phyloP scores from a whole-genome alignment of 129 eudicot genomes.

The Helianthus tuberosus region DNA sequence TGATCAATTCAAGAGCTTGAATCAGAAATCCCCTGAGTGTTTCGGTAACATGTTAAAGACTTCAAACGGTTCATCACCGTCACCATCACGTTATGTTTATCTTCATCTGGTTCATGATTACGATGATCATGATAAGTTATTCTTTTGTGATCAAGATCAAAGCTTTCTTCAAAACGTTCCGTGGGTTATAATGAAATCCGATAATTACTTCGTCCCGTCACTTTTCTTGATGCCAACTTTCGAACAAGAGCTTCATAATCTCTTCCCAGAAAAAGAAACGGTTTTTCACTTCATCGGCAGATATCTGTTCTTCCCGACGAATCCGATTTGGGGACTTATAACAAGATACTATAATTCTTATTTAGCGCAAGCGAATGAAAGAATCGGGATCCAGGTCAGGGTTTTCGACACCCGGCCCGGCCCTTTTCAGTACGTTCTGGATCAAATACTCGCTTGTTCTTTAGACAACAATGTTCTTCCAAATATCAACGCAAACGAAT shows the following conservation, averaged over 20 bases:
- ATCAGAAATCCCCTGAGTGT: conserved; percentile 56
- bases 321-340: conserved; percentile 73
- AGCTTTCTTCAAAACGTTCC: conserved; percentile 49
- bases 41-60: conserved; percentile 54
- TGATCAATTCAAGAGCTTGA: conserved; percentile 50
- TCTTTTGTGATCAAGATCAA: conserved; percentile 84
- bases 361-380: conserved; percentile 69
- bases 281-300: conserved; percentile 75
- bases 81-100: conserved; percentile 45
- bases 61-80: conserved; percentile 31
- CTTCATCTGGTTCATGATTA: conserved; percentile 77
- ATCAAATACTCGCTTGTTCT: conserved; percentile 66
- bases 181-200: conserved; percentile 70
- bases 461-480: conserved; percentile 59
- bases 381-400: conserved; percentile 68
- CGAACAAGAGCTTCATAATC: conserved; percentile 50
- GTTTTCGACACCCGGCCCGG: conserved; percentile 53
- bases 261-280: conserved; percentile 68
- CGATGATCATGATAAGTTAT: conserved; percentile 66
- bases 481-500: conserved; percentile 39
- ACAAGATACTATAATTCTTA: conserved; percentile 67
- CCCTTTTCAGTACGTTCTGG: conserved; percentile 64
- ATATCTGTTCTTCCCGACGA: conserved; percentile 72
- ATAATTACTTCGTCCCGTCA: conserved; percentile 75
- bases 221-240: conserved; percentile 74